Conservation (phyloP, 768 basidiomycete genomes). For the Pseudohyphozyma bogoriensis region DNA sequence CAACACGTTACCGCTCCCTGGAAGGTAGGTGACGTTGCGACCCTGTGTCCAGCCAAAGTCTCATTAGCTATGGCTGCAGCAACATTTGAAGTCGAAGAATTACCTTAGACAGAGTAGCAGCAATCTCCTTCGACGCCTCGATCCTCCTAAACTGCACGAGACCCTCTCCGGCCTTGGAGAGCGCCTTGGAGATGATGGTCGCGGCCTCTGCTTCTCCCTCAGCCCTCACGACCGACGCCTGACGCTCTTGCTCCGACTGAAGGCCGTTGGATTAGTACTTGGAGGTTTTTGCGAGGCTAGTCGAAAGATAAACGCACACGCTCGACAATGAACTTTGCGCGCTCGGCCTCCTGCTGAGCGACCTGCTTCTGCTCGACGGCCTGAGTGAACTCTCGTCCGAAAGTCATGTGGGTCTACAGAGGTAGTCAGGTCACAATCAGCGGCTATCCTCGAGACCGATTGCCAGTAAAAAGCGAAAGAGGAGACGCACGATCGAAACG, state of each 20-base stretch:
- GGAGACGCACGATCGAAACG: slow-evolving; percentile 65
- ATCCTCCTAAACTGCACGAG: slow-evolving; percentile 92
- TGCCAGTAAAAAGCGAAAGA: slow-evolving; percentile 40
- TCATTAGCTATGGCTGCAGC: neutral
- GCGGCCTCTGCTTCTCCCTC: slow-evolving; percentile 99
- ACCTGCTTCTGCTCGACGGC: slow-evolving; percentile 99
- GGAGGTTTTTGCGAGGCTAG: neutral
- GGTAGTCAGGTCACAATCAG: neutral
- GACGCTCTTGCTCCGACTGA: slow-evolving; percentile 96
- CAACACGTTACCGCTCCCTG: slow-evolving; percentile 67
- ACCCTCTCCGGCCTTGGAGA: slow-evolving; percentile 90
- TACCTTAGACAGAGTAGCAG: slow-evolving; percentile 54
- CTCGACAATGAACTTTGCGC: slow-evolving; percentile 98
- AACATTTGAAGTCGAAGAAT: neutral
- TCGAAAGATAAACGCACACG: slow-evolving; percentile 50
- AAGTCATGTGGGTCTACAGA: slow-evolving; percentile 42
- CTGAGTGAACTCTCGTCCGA: slow-evolving; percentile 36
- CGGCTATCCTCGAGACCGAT: too few relatives aligned
- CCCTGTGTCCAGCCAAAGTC: slow-evolving; percentile 45
- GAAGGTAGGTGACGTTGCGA: slow-evolving; percentile 81
- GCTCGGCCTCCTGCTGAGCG: slow-evolving; percentile 97
- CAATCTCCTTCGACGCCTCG: slow-evolving; percentile 96
- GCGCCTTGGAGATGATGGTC: slow-evolving; percentile 73
- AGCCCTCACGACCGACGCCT: slow-evolving; percentile 93
- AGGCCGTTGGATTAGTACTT: neutral